A percentile compares a stretch with the other conserved stretches of the same genome.
phyloP scores from a whole-genome alignment of 73 alveolate species.

The Paramecium octaurelia region DNA sequence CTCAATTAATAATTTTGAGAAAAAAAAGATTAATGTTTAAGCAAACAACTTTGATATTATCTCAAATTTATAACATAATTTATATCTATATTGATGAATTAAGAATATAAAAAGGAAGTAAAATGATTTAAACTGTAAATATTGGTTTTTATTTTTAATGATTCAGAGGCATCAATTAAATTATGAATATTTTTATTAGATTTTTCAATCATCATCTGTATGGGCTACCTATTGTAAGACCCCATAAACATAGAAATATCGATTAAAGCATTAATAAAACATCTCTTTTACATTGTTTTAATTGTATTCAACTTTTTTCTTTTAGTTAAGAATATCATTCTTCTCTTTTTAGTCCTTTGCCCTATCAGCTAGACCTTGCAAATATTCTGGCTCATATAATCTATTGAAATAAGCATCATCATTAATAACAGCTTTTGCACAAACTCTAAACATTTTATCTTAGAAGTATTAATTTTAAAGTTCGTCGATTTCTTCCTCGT shows the following conservation, averaged over 20 bases:
- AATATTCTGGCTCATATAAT: slow-evolving; percentile 1
- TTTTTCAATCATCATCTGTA: not conserved
- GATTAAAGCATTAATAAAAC: slow-evolving; percentile 22
- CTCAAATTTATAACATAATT: not conserved
- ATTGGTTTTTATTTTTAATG: not conserved
- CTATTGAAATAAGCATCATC: not conserved
- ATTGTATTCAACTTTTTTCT: not conserved
- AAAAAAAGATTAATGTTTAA: not conserved
- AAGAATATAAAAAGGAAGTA: not conserved
- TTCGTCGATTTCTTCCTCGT: not conserved
- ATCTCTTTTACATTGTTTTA: not conserved
- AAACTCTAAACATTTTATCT: not conserved
- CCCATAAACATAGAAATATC: slow-evolving; percentile 11
- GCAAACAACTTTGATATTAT: not conserved
- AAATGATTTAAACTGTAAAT: not conserved
- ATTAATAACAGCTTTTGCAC: slow-evolving; percentile 7
- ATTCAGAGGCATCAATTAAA: not conserved
- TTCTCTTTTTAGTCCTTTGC: not conserved
- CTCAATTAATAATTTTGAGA: not conserved
- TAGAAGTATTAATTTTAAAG: not conserved
- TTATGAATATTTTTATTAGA: not conserved
- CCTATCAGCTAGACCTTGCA: not conserved
- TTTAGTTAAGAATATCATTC: not conserved
- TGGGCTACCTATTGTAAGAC: slow-evolving; percentile 10
- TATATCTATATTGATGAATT: not conserved